Conservation (phyloP, 176 grass and related monocot species). For the Musa troglodytarum region DNA sequence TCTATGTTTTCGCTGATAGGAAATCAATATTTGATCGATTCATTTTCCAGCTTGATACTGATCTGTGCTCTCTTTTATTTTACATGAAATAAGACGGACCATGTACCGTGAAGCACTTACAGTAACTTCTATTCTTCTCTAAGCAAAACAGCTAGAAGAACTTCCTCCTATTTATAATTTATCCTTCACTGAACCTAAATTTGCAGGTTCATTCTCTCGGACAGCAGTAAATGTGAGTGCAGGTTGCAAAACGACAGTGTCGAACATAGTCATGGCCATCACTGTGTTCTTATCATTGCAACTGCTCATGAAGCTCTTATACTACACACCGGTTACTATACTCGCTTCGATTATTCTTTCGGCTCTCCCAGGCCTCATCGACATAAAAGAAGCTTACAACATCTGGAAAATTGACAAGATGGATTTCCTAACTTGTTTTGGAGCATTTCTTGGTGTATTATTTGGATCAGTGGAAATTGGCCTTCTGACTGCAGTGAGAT, state of each 20-base stretch:
- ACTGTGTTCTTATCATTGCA: constrained; percentile 62
- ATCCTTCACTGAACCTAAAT: background rate
- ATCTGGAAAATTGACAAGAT: constrained; percentile 93
- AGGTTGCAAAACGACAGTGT: constrained; percentile 62
- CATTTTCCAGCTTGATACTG: too few species aligned
- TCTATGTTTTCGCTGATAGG: too few species aligned
- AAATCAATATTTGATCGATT: too few species aligned
- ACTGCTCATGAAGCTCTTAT: constrained; percentile 66
- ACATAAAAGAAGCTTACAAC: constrained; percentile 59
- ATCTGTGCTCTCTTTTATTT: too few species aligned
- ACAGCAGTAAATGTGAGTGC: constrained; percentile 92
- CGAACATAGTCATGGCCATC: constrained; percentile 84
- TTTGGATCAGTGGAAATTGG: constrained; percentile 91
- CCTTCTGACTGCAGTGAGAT: constrained; percentile 60
- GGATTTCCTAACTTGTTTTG: constrained; percentile 75
- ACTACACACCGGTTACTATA: constrained; percentile 88
- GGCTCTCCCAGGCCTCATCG: constrained; percentile 75
- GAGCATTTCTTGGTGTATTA: constrained; percentile 75
- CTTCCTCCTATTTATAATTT: too few species aligned
- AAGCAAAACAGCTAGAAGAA: too few species aligned
- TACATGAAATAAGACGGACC: too few species aligned
- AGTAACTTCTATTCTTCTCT: background rate
- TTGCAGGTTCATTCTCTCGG: constrained; percentile 81
- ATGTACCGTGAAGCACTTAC: too few species aligned
- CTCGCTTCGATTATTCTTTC: constrained; percentile 93